Evolutionary conservation across 2,329 filamentous ascomycete species (phyloP), one percentile per base, ranked within the genome.

Genomic region (Cordyceps tenuipes): DNA sequence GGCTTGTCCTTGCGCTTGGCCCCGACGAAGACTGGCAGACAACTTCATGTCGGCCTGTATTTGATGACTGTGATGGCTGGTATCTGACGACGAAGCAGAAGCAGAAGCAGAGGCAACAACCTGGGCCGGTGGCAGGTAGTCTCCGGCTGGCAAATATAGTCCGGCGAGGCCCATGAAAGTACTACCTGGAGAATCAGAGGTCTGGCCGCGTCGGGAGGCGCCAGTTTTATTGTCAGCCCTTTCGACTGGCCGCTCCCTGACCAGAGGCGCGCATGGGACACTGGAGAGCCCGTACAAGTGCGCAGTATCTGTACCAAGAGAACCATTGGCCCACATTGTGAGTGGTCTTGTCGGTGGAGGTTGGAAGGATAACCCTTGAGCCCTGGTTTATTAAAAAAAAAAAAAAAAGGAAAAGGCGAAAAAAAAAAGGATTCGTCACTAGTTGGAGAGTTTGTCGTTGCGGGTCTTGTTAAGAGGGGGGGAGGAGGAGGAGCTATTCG

Each of bases 31-130:
- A 56, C 76, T 73, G 26, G 82, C 81, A 26, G 77, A 75, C 67
- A 77, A 76, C 69, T 79, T 83, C 77, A 84, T 79, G 71, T 85
- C 80, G 68, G 80, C 79, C 69, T 76, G 84, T 57, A 85, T 23
- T 2, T 23, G 23, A 23, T 23, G 23, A 23, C 23, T 23, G 23
- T 81, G 81, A 64, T 83, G 79, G 65, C 85, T 77, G 63, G 77
- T 78, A 66, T 83, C 79, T 31, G 84, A 82, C 39, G 83, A 86
- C 0, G 83, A 82, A 46, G 83, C 83, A 19, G 23, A 23, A 23
- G 23, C 23, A 23, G 23, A 23, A 23, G 84, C 82, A 39, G 83
- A 86, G 0, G 83, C 82, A 46, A 83, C 83, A 19, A 81, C 81
- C 65, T 86, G 82, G 60, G 86, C 72, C 62, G 83, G 78, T 53